phyloP scores from a whole-genome alignment of 768 basidiomycete genomes.

The Amanita fuliginea region DNA sequence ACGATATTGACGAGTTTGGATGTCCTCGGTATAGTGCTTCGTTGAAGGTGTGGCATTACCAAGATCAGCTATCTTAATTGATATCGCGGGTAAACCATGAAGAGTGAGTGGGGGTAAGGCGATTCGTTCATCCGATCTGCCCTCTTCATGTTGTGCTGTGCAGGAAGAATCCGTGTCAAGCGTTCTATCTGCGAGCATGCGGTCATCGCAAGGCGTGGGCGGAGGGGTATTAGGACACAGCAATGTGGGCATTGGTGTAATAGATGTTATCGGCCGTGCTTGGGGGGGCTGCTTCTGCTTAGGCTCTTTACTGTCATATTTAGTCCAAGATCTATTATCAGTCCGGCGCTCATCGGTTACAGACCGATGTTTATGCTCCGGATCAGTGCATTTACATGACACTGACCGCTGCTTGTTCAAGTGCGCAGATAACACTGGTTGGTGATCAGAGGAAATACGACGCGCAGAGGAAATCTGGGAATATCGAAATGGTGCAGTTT shows the following conservation, averaged over 20 bases:
- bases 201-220: conserved; percentile 1
- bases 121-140: neutral
- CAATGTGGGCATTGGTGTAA: conserved; percentile 17
- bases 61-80: conserved; percentile 88
- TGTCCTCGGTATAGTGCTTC: conserved; percentile 88
- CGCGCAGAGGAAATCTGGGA: conserved; percentile 15
- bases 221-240: conserved; percentile 23
- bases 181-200: neutral
- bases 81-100: conserved; percentile 35
- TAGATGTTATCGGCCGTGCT: conserved; percentile 12
- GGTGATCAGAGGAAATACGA: conserved; percentile 26
- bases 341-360: conserved; percentile 9
- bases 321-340: conserved; percentile 13
- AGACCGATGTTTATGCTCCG: conserved; percentile 12
- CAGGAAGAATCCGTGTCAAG: neutral
- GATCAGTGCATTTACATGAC: conserved; percentile 17
- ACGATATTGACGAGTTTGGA: conserved; percentile 94
- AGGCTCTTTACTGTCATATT: neutral
- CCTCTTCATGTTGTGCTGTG: neutral
- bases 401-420: conserved; percentile 22
- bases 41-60: conserved; percentile 91
- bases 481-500: conserved; percentile 40
- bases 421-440: conserved; percentile 30
- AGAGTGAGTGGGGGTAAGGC: neutral
- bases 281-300: conserved; percentile 6